Evolutionary conservation across 2,329 filamentous ascomycete genomes (phyloP).

Genomic region (Colletotrichum acutatum): DNA sequence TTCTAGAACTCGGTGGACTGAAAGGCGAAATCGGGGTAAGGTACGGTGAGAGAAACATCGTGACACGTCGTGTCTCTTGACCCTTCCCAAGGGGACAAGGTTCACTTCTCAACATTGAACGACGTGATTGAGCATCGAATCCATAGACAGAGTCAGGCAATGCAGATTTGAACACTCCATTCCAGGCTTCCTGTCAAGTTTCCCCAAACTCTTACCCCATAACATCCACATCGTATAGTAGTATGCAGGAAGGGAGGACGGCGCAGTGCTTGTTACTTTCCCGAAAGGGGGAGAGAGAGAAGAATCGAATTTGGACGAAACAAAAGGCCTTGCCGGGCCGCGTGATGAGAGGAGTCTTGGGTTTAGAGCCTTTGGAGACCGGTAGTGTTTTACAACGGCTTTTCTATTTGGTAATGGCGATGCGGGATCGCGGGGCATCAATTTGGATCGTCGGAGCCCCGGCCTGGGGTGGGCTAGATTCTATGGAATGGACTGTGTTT

Average conservation of each 20-base stretch:
- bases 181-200: background rate
- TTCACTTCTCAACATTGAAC: background rate
- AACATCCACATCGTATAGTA: constrained; percentile 9
- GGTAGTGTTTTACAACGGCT: constrained; percentile 33
- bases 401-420: constrained; percentile 35
- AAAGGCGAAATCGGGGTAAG: constrained; percentile 14
- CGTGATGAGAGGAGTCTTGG: constrained; percentile 13
- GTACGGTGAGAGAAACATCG: constrained; percentile 17
- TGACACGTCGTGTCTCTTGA: constrained; percentile 4
- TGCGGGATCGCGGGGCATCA: constrained; percentile 24
- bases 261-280: background rate
- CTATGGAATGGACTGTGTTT: background rate
- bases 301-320: constrained; percentile 23
- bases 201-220: background rate
- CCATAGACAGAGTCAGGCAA: background rate
- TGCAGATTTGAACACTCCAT: background rate
- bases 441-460: constrained; percentile 24
- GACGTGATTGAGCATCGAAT: background rate
- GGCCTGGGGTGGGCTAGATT: constrained; percentile 5
- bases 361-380: constrained; percentile 12
- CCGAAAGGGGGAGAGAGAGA: background rate
- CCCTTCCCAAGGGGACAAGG: background rate
- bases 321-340: constrained; percentile 25
- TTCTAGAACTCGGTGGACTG: constrained; percentile 16
- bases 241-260: constrained; percentile 20